Evolutionary conservation across 225 moss, liverwort and hornwort species (phyloP).

Genomic region (Takakia lepidozioides): DNA sequence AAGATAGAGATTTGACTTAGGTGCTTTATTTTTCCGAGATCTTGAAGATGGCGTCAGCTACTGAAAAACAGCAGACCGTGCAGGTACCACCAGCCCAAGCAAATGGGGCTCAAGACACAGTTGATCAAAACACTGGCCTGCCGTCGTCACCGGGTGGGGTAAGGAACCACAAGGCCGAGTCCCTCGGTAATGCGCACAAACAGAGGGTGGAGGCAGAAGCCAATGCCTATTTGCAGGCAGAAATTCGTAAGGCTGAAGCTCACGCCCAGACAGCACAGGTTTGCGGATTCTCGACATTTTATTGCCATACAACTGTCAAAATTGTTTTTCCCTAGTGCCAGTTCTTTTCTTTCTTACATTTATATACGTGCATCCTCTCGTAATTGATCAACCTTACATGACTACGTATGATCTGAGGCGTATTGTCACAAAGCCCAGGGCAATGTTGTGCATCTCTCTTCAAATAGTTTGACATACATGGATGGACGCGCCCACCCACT

Average conservation of each 20-base stretch:
- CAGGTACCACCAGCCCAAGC: too few relatives aligned
- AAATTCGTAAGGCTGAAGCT: slow-evolving; percentile 50
- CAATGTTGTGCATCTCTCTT: neutral
- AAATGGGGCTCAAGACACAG: too few relatives aligned
- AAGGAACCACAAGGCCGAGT: slow-evolving; percentile 22
- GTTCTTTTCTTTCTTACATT: neutral
- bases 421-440: too few relatives aligned
- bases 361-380: neutral
- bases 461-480: neutral
- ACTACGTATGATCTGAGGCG: too few relatives aligned
- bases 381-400: neutral
- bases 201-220: slow-evolving; percentile 47
- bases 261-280: slow-evolving; percentile 43
- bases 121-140: too few relatives aligned
- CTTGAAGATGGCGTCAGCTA: too few relatives aligned
- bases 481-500: neutral
- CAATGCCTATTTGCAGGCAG: slow-evolving; percentile 34
- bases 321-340: neutral
- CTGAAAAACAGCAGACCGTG: too few relatives aligned
- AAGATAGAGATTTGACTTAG: too few relatives aligned
- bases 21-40: too few relatives aligned
- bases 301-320: neutral
- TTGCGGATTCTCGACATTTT: neutral
- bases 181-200: slow-evolving; percentile 21
- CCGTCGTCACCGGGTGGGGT: too few relatives aligned